Evolutionary conservation across 257 asterid genomes (phyloP).

Genomic region (Echites panduratus): DNA sequence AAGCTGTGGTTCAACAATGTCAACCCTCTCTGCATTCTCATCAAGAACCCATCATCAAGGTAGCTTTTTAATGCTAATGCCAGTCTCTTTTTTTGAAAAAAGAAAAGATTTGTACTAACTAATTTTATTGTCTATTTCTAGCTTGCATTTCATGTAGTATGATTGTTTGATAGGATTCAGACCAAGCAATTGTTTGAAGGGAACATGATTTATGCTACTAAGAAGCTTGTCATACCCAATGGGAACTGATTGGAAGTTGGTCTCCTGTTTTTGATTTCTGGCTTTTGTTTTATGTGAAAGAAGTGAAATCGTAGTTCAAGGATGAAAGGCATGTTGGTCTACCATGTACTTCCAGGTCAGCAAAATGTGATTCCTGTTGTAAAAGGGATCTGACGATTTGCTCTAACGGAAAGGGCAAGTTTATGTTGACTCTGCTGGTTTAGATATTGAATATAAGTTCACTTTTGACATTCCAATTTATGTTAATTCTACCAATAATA

Average conservation of each 20-base stretch:
- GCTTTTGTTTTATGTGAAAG: too few species aligned
- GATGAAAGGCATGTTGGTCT: too few species aligned
- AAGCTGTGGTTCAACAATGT: conserved; percentile 8
- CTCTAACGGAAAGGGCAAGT: neutral
- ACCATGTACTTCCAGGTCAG: too few species aligned
- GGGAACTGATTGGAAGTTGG: too few species aligned
- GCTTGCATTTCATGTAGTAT: neutral
- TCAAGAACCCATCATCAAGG: conserved; percentile 18
- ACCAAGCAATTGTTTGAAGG: conserved; percentile 5
- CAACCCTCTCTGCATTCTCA: conserved; percentile 16
- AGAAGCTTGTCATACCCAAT: too few species aligned
- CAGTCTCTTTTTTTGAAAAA: too few species aligned
- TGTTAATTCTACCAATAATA: too few species aligned
- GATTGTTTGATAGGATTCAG: conserved; percentile 8
- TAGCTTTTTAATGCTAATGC: neutral
- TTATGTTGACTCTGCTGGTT: neutral
- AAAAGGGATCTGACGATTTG: neutral
- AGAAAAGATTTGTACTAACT: too few species aligned
- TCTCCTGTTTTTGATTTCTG: too few species aligned
- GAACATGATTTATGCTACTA: too few species aligned
- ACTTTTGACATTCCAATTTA: neutral
- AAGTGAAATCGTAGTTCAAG: too few species aligned
- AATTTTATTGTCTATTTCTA: neutral
- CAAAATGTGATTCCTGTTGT: neutral
- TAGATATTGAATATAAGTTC: neutral